phyloP scores from a whole-genome alignment of 1,284 basidiomycete genomes.

The Sanguinoderma infundibulare region DNA sequence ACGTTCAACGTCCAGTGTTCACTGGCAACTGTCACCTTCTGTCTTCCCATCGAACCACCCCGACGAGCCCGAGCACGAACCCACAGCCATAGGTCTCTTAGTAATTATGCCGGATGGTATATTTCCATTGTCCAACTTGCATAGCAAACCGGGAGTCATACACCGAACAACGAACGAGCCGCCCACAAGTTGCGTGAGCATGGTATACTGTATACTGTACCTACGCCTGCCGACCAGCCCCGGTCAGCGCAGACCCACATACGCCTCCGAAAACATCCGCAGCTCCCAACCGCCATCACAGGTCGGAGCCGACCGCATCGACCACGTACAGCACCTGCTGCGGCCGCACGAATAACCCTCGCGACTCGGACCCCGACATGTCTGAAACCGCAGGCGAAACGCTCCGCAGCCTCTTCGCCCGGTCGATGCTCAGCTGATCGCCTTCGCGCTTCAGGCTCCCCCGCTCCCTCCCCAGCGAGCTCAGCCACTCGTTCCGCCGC shows the following conservation, averaged over 20 bases:
- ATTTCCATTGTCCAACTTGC: slow-evolving; percentile 12
- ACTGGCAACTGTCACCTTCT: no score
- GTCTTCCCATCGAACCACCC: no score
- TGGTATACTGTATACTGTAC: no score
- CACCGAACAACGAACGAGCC: not conserved
- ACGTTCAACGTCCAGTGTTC: no score
- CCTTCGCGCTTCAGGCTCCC: slow-evolving; percentile 64
- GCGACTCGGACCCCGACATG: slow-evolving; percentile 60
- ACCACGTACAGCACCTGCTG: slow-evolving; percentile 84
- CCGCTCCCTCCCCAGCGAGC: slow-evolving; percentile 31
- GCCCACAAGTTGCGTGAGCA: not conserved
- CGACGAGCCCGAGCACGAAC: no score
- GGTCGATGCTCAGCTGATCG: slow-evolving; percentile 61
- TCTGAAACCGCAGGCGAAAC: slow-evolving; percentile 72
- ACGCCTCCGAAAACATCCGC: no score
- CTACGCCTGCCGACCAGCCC: no score
- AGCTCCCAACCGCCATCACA: slow-evolving; percentile 27
- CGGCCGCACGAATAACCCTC: slow-evolving; percentile 79
- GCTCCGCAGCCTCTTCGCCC: slow-evolving; percentile 72
- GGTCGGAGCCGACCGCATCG: slow-evolving; percentile 62
- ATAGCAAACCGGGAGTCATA: slow-evolving; percentile 14
- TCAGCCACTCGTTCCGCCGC: slow-evolving; percentile 47
- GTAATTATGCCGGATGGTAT: slow-evolving; percentile 11
- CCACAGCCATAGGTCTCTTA: no score
- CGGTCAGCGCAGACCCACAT: no score